A percentile compares a stretch with the other conserved stretches of the same genome.
phyloP scores from a whole-genome alignment of 1,139 yeast species.

The Nematodospora anomalae region DNA sequence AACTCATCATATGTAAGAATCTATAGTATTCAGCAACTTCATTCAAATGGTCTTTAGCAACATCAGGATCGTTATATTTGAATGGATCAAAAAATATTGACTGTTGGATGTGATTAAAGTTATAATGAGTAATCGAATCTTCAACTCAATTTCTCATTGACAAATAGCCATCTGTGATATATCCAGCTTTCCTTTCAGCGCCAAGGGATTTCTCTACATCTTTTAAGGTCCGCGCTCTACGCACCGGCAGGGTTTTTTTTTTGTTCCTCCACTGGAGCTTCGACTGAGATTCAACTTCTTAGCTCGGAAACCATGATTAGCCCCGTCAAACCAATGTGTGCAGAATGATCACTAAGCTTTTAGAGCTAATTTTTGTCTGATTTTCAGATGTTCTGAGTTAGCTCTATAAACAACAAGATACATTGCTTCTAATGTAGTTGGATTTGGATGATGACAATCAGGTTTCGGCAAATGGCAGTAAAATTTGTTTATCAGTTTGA shows the following conservation, averaged over 20 bases:
- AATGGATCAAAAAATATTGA: slow-evolving; percentile 21
- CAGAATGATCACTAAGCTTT: slow-evolving; percentile 37
- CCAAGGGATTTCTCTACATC: slow-evolving; percentile 30
- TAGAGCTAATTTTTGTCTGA: slow-evolving; percentile 31
- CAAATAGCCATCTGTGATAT: slow-evolving; percentile 34
- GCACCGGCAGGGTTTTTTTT: slow-evolving; percentile 35
- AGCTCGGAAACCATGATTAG: slow-evolving; percentile 35
- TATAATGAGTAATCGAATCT: slow-evolving; percentile 30
- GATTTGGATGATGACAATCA: slow-evolving; percentile 19
- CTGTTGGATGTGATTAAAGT: slow-evolving; percentile 27
- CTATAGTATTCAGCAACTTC: slow-evolving; percentile 30
- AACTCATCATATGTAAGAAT: slow-evolving; percentile 25
- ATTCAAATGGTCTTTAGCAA: slow-evolving; percentile 26
- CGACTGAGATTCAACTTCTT: slow-evolving; percentile 33
- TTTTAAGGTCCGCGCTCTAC: slow-evolving; percentile 30
- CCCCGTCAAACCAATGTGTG: slow-evolving; percentile 47
- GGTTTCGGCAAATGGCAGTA: slow-evolving; percentile 36
- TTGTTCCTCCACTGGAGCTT: slow-evolving; percentile 44
- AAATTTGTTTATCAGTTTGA: slow-evolving; percentile 22
- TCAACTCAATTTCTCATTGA: slow-evolving; percentile 32
- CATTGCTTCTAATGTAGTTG: slow-evolving; percentile 33
- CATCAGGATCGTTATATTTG: slow-evolving; percentile 26
- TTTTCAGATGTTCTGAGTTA: slow-evolving; percentile 28
- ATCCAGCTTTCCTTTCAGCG: slow-evolving; percentile 32
- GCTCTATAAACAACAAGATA: slow-evolving; percentile 36